phyloP scores from a whole-genome alignment of 2,329 filamentous ascomycete species.

The Stromatinia cepivora region DNA sequence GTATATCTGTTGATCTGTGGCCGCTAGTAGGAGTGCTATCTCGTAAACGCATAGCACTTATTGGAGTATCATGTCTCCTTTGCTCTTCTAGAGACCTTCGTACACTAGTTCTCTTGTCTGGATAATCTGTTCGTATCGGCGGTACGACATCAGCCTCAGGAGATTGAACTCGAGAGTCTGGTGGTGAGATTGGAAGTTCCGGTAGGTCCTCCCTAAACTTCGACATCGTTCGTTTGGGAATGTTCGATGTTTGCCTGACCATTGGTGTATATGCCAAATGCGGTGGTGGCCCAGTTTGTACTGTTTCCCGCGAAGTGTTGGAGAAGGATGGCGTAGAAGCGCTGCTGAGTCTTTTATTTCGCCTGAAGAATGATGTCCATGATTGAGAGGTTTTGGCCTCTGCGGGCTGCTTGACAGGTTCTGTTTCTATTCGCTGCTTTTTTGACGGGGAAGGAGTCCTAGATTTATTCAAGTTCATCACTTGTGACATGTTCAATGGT shows the following conservation, averaged over 20 bases:
- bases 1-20: slow-evolving; percentile 43
- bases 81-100: slow-evolving; percentile 39
- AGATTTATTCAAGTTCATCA: slow-evolving; percentile 46
- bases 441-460: slow-evolving; percentile 49
- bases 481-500: slow-evolving; percentile 53
- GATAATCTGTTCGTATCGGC: slow-evolving; percentile 40
- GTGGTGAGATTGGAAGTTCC: slow-evolving; percentile 81
- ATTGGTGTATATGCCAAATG: slow-evolving; percentile 34
- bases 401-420: slow-evolving; percentile 49
- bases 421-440: slow-evolving; percentile 20
- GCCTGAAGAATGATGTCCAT: slow-evolving; percentile 74
- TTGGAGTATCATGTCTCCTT: slow-evolving; percentile 51
- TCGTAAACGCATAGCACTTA: slow-evolving; percentile 45
- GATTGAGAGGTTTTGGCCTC: slow-evolving; percentile 52
- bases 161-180: slow-evolving; percentile 77
- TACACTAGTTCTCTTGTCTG: slow-evolving; percentile 30
- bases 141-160: slow-evolving; percentile 60
- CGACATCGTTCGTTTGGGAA: slow-evolving; percentile 79
- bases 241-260: slow-evolving; percentile 39
- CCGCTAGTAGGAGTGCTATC: slow-evolving; percentile 49
- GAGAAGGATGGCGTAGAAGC: slow-evolving; percentile 71
- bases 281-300: slow-evolving; percentile 48
- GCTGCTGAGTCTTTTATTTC: slow-evolving; percentile 52
- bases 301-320: slow-evolving; percentile 87
- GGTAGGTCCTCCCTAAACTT: slow-evolving; percentile 92